phyloP scores from a whole-genome alignment of 371 early-diverging fungal species.

The Mortierella sp. region DNA sequence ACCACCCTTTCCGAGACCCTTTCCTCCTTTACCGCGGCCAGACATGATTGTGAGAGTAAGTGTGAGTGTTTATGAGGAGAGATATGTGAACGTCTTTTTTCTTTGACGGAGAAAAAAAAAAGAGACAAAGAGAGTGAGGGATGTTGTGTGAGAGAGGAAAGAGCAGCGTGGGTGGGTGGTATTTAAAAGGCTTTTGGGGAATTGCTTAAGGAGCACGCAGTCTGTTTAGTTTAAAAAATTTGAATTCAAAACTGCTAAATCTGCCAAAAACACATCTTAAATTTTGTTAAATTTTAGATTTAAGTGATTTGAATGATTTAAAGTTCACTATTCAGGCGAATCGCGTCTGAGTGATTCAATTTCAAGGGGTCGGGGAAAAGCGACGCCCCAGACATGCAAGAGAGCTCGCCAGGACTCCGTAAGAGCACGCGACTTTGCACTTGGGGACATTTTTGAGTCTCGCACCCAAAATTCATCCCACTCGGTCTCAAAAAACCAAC shows the following conservation, averaged over 20 bases:
- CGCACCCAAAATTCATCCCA: too few species aligned
- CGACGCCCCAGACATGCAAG: too few species aligned
- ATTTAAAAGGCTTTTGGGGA: not conserved
- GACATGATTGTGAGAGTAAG: slow-evolving; percentile 67
- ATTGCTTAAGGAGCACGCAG: too few species aligned
- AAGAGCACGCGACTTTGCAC: slow-evolving; percentile 1
- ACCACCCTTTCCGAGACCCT: slow-evolving; percentile 97
- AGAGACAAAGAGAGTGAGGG: not conserved
- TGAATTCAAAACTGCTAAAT: not conserved
- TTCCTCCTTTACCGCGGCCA: slow-evolving; percentile 98
- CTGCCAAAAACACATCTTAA: too few species aligned
- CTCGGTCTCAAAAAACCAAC: not conserved
- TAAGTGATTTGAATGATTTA: too few species aligned
- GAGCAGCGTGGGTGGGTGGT: not conserved
- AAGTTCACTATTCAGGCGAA: too few species aligned
- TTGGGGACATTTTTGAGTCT: not conserved
- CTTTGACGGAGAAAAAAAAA: not conserved
- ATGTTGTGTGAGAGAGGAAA: not conserved
- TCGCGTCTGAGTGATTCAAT: too few species aligned
- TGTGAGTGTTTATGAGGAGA: slow-evolving; percentile 1
- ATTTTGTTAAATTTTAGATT: too few species aligned
- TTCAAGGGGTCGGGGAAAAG: too few species aligned
- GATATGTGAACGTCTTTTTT: not conserved
- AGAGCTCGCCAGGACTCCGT: too few species aligned
- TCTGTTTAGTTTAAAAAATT: not conserved